Percentiles rank a stretch among this genome's conserved stretches.
phyloP scores from a whole-genome alignment of 768 basidiomycete genomes.

The Hypsizygus marmoreus region DNA sequence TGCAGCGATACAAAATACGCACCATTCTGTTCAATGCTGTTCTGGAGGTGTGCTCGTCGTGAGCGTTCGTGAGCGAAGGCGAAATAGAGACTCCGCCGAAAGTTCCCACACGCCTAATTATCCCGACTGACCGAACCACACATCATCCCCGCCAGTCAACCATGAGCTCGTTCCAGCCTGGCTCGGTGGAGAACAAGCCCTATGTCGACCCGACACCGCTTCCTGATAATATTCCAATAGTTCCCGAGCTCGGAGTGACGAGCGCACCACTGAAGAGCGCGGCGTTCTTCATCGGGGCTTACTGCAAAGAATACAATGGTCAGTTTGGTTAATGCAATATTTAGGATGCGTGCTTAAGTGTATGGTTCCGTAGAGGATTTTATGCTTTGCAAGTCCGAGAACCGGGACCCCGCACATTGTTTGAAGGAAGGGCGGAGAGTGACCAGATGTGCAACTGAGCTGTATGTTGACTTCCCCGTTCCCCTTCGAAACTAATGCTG shows the following conservation, averaged over 20 bases:
- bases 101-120: conserved; percentile 22
- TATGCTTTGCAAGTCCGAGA: conserved; percentile 97
- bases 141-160: conserved; percentile 24
- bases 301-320: conserved; percentile 98
- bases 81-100: conserved; percentile 29
- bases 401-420: conserved; percentile 87
- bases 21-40: conserved; percentile 22
- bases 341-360: conserved; percentile 1
- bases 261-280: conserved; percentile 96
- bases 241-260: conserved; percentile 85
- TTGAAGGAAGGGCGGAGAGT: conserved; percentile 94
- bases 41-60: conserved; percentile 6
- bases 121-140: conserved; percentile 19
- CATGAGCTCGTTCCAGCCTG: conserved; percentile 57
- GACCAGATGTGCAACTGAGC: conserved; percentile 90
- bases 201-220: conserved; percentile 69
- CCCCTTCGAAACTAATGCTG: background rate
- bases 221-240: conserved; percentile 67
- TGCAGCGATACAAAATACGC: conserved; percentile 1
- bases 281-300: conserved; percentile 93
- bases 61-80: conserved; percentile 8
- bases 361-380: conserved; percentile 34
- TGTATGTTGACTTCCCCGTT: conserved; percentile 57
- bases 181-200: conserved; percentile 46
- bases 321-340: conserved; percentile 29